These are phyloP conservation scores for Xylaria nigripes DNA, from an alignment of 495 filamentous ascomycete species.

Conservation along the genomic window DNA sequence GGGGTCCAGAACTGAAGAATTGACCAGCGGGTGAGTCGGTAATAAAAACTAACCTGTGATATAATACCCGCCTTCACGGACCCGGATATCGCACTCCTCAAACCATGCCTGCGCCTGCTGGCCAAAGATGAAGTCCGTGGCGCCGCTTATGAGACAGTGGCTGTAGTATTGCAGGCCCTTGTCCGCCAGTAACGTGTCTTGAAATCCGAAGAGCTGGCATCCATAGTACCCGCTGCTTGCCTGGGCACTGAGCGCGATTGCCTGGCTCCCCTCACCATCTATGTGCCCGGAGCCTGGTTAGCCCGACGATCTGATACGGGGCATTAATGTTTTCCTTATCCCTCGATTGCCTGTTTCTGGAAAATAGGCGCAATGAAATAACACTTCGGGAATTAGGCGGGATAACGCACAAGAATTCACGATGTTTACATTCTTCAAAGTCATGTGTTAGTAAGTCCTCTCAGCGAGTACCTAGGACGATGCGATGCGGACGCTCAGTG, in stretches of 20 bases:
- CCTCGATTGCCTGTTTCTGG: neutral
- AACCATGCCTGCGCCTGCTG: constrained; percentile 55
- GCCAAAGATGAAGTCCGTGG: constrained; percentile 62
- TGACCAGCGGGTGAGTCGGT: neutral
- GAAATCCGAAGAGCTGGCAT: constrained; percentile 48
- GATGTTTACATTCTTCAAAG: constrained; percentile 48
- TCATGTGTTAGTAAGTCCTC: constrained; percentile 2
- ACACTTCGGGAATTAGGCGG: neutral
- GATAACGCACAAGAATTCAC: constrained; percentile 37
- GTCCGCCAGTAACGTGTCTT: constrained; percentile 55
- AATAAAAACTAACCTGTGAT: constrained; percentile 36
- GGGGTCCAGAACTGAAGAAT: neutral
- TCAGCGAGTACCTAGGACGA: neutral
- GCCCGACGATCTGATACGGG: neutral
- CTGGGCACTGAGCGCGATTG: constrained; percentile 50
- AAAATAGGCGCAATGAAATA: neutral
- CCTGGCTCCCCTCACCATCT: constrained; percentile 46
- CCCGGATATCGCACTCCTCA: constrained; percentile 47
- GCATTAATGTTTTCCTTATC: neutral
- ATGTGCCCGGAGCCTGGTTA: neutral
- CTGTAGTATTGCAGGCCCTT: constrained; percentile 52
- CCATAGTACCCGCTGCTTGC: constrained; percentile 52
- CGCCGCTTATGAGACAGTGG: constrained; percentile 48
- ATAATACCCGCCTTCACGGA: constrained; percentile 39
- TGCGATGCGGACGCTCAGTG: neutral